Evolutionary conservation across 306 rosid genomes (phyloP), one percentile per base, ranked within the genome.

Genomic region (Quercus bicolor): DNA sequence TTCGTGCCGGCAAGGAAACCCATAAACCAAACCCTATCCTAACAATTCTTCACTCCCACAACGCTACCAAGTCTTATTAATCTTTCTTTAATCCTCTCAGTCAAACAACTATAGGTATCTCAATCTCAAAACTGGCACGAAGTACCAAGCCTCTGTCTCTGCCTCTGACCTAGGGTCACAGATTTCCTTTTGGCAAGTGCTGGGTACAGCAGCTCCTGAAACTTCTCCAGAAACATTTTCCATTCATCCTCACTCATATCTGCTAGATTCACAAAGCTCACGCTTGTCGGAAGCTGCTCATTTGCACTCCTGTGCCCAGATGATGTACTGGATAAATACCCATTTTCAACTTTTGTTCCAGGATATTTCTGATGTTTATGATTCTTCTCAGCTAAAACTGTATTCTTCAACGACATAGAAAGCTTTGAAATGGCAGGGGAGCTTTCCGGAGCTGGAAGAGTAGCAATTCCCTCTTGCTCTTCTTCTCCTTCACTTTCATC

Each of bases 81-180:
- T 78, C 82, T 48, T 73, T 33, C 85, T 78, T 83, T 77, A 73
- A 76, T 72, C 56, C 74, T 68, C 85, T 54, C 91, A 81, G 85
- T 70, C 75, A 53, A 84, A 71, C 86, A 71, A 70, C 82, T 55
- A 77, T 79, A 43, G 79, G 68, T 57, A 56, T 77, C 66, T 59
- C 66, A 33, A 72, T 83, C 75, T 94, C 98, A 95, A 92, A 95
- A 95, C 92, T 95, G 98, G 97, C 99, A 95, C 48, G 99, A 95
- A 66, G 98, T 95, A 80, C 99, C 99, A 53, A 95, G 98, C 92
- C 98, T 93, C 92, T 81, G 97, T 75, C 90, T 90, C 92, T 84
- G 98, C 89, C 86, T 91, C 90, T 93, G 97, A 64, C 98, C 96
- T 65, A 72, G 74, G 80, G 93, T 85, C 71, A 85, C 81, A 1